A percentile compares a stretch with the other conserved stretches of the same genome.
These are phyloP conservation scores for Dacryopinax primogenitus DNA, from an alignment of 768 basidiomycete species.

Conservation along the genomic window DNA sequence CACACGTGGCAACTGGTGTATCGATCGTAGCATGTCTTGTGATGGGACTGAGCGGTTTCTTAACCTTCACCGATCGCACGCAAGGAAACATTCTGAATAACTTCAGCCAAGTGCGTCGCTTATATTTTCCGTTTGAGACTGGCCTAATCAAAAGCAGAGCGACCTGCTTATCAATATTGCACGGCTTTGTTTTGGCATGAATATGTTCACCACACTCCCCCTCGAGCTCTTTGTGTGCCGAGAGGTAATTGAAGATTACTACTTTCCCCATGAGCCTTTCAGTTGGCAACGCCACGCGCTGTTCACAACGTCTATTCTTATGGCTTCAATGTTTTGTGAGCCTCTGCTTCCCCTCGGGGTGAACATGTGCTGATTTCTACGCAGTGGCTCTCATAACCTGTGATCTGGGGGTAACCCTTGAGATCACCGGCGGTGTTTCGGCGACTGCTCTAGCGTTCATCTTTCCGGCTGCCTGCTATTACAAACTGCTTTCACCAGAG, in stretches of 20 bases:
- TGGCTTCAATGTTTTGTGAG: constrained; percentile 70
- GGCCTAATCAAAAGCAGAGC: constrained; percentile 31
- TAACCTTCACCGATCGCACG: constrained; percentile 82
- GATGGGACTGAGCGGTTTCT: constrained; percentile 73
- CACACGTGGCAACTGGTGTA: constrained; percentile 76
- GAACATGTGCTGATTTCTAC: not conserved
- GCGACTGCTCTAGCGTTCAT: constrained; percentile 77
- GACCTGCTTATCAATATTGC: constrained; percentile 92
- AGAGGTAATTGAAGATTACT: constrained; percentile 93
- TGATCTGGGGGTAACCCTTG: constrained; percentile 95
- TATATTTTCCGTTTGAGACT: constrained; percentile 3
- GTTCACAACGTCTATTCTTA: constrained; percentile 76
- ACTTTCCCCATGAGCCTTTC: constrained; percentile 81
- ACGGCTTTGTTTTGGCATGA: constrained; percentile 82
- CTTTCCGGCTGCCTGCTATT: constrained; percentile 76
- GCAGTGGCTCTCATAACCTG: constrained; percentile 84
- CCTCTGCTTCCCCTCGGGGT: constrained; percentile 11
- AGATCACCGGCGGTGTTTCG: constrained; percentile 76
- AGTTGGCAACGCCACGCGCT: constrained; percentile 72
- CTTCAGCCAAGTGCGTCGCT: constrained; percentile 60
- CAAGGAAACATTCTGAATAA: constrained; percentile 97
- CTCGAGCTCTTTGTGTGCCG: constrained; percentile 94
- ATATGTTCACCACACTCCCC: constrained; percentile 97
- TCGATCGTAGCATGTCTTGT: constrained; percentile 75
- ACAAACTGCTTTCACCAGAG: constrained; percentile 50